Percentiles rank a stretch among this genome's conserved stretches.
These are phyloP conservation scores for Cutaneotrichosporon sp. DNA, from an alignment of 1,284 basidiomycete genomes.

Conservation along the genomic window DNA sequence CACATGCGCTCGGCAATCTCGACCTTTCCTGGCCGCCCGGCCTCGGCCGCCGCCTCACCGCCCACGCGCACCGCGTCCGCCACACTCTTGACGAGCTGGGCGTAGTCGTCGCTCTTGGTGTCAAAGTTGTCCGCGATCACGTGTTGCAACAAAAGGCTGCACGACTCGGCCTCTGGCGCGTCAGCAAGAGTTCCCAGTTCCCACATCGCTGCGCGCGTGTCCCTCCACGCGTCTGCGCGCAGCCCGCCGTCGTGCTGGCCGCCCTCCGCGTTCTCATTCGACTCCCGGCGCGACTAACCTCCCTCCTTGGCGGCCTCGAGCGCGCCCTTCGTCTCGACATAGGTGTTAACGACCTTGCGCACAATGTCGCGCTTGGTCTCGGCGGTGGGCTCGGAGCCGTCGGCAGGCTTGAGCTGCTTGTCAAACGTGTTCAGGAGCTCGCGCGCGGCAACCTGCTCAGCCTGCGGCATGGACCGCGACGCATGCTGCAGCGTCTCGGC, in stretches of 20 bases:
- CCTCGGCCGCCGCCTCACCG: constrained; percentile 38
- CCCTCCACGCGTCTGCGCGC: neutral
- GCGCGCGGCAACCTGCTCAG: constrained; percentile 65
- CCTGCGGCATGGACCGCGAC: constrained; percentile 62
- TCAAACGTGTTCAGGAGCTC: constrained; percentile 68
- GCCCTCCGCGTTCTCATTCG: neutral
- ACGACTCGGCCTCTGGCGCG: constrained; percentile 46
- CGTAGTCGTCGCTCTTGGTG: constrained; percentile 33
- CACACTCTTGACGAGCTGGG: constrained; percentile 35
- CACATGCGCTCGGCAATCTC: constrained; percentile 51
- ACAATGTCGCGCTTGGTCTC: constrained; percentile 53
- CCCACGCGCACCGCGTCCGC: constrained; percentile 44
- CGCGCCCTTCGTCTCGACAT: constrained; percentile 45
- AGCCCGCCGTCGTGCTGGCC: neutral
- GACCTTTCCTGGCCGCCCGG: constrained; percentile 34
- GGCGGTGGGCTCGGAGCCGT: constrained; percentile 53
- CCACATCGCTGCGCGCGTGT: too few species aligned
- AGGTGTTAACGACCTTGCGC: constrained; percentile 39
- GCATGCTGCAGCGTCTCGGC: constrained; percentile 61
- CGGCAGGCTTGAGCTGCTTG: constrained; percentile 60
- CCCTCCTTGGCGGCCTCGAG: constrained; percentile 47
- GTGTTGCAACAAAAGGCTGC: constrained; percentile 47
- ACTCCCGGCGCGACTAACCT: constrained; percentile 27
- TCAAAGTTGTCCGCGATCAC: constrained; percentile 43
- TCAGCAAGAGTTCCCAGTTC: constrained; percentile 1